These are phyloP conservation scores for Paecilomyces sp. DNA, from an alignment of 2,329 filamentous ascomycete species.

Conservation along the genomic window DNA sequence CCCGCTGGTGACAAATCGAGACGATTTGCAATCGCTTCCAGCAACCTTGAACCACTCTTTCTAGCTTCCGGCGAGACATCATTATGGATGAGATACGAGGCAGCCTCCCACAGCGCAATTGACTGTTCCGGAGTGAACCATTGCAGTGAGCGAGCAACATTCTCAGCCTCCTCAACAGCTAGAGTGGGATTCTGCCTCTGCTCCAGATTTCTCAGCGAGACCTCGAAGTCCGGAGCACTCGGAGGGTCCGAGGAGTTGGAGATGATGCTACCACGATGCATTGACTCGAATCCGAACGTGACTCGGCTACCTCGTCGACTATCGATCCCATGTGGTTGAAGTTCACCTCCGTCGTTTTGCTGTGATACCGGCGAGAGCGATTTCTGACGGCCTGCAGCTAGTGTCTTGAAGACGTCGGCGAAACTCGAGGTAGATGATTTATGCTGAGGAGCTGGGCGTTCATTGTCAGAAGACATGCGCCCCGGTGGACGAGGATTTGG, in stretches of 20 bases:
- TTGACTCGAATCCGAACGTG: constrained; percentile 30
- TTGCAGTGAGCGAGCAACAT: constrained; percentile 22
- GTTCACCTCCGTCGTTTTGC: constrained; percentile 24
- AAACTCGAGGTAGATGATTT: constrained; percentile 32
- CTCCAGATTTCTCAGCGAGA: constrained; percentile 25
- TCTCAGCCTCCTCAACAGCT: constrained; percentile 33
- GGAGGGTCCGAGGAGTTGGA: constrained; percentile 32
- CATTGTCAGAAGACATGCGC: constrained; percentile 40
- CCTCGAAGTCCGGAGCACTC: constrained; percentile 30
- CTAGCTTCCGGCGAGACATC: constrained; percentile 27
- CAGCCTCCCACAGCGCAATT: constrained; percentile 32
- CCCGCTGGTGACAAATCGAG: constrained; percentile 31
- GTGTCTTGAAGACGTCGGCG: constrained; percentile 36
- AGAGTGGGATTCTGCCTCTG: constrained; percentile 26
- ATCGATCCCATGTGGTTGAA: constrained; percentile 21
- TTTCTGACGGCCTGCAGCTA: constrained; percentile 33
- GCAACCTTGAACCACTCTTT: constrained; percentile 24
- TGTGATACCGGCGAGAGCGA: constrained; percentile 28
- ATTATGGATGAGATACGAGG: constrained; percentile 29
- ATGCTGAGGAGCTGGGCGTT: constrained; percentile 24
- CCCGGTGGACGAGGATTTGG: constrained; percentile 7
- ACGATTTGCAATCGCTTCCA: constrained; percentile 30
- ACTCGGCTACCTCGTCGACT: constrained; percentile 24
- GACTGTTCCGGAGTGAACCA: constrained; percentile 34
- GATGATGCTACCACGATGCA: constrained; percentile 35